These are phyloP conservation scores for Inga leiocalycina DNA, from an alignment of 306 rosid species.

Conservation along the genomic window DNA sequence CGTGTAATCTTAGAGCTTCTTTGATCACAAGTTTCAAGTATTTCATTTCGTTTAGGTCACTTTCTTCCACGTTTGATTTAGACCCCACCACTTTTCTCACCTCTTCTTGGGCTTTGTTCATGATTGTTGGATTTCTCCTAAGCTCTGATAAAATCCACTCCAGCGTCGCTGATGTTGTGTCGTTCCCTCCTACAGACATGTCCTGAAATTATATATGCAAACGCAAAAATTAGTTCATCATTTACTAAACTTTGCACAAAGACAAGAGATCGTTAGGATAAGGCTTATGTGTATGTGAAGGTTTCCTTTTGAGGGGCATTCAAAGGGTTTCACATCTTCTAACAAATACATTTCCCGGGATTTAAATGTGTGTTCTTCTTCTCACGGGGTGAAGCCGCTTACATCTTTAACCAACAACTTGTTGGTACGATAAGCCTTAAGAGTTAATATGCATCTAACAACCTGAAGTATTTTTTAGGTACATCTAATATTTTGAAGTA, in stretches of 20 bases:
- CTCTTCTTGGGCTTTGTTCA: constrained; percentile 44
- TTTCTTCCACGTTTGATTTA: constrained; percentile 29
- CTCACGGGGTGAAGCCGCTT: too few species aligned
- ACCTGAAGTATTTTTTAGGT: too few species aligned
- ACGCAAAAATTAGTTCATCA: not conserved
- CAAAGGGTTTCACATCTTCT: too few species aligned
- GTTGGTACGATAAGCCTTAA: too few species aligned
- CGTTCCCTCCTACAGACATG: constrained; percentile 14
- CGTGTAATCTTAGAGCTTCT: constrained; percentile 47
- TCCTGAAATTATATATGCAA: not conserved
- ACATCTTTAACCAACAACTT: too few species aligned
- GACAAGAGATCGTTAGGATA: too few species aligned
- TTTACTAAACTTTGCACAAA: too few species aligned
- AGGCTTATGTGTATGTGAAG: too few species aligned
- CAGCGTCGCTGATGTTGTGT: constrained; percentile 1
- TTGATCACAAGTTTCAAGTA: constrained; percentile 44
- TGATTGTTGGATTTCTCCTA: not conserved
- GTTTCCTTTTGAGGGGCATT: too few species aligned
- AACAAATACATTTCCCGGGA: rapidly evolving
- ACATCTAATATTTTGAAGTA: too few species aligned
- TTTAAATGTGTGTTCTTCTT: too few species aligned
- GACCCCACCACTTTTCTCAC: constrained; percentile 44
- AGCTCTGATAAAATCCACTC: constrained; percentile 18
- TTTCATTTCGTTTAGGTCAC: constrained; percentile 41
- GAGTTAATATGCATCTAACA: too few species aligned